phyloP scores from a whole-genome alignment of 768 basidiomycete species.

The Auricularia heimuer region DNA sequence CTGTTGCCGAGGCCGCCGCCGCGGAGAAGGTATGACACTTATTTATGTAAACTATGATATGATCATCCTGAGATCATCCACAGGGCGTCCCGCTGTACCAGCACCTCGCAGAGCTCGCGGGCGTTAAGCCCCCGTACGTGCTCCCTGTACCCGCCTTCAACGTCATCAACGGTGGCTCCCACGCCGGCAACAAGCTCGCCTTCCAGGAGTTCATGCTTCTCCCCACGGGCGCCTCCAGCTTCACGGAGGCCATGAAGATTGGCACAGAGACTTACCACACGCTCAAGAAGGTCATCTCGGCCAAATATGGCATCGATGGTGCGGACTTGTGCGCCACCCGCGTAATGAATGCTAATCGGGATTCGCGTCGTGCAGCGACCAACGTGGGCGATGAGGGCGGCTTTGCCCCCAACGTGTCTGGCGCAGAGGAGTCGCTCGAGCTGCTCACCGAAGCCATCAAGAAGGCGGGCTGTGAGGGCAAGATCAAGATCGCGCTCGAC shows the following conservation, averaged over 20 bases:
- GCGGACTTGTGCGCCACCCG: constrained; percentile 14
- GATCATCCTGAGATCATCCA: neutral
- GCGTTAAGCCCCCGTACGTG: constrained; percentile 86
- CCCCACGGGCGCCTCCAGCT: constrained; percentile 82
- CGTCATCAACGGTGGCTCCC: constrained; percentile 99
- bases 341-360: neutral
- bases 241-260: constrained; percentile 97
- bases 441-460: constrained; percentile 92
- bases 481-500: constrained; percentile 97
- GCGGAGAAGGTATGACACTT: constrained; percentile 57
- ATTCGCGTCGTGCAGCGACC: constrained; percentile 48
- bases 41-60: neutral
- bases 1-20: constrained; percentile 86
- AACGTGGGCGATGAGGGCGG: constrained; percentile 99
- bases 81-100: constrained; percentile 86
- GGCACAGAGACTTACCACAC: constrained; percentile 97
- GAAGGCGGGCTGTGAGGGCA: constrained; percentile 96
- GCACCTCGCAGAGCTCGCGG: constrained; percentile 92
- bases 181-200: constrained; percentile 98
- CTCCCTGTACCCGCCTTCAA: constrained; percentile 94
- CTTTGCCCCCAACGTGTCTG: constrained; percentile 95
- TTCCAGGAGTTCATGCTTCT: constrained; percentile 99
- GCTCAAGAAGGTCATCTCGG: constrained; percentile 97
- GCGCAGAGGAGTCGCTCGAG: constrained; percentile 95
- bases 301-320: constrained; percentile 99